A percentile compares a stretch with the other conserved stretches of the same genome.
Conservation (phyloP, 257 asterid species). For the Primulina tabacum region DNA sequence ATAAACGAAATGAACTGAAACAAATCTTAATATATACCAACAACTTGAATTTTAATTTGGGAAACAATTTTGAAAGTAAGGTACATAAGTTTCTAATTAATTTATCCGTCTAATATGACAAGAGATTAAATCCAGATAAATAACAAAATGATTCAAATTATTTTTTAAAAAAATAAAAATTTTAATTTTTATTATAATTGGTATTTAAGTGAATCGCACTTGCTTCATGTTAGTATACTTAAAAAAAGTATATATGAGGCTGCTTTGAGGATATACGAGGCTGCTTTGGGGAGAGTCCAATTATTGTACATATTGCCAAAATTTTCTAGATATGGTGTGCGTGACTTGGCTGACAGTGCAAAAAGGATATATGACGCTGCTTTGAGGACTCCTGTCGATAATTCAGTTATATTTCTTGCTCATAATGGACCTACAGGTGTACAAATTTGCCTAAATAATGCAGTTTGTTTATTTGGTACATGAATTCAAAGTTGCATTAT, state of each 20-base stretch:
- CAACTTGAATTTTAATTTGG: too few species aligned
- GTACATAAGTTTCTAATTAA: too few species aligned
- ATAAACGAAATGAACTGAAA: too few species aligned
- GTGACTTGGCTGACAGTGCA: constrained; percentile 69
- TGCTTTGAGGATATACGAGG: not conserved
- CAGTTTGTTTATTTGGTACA: constrained; percentile 1
- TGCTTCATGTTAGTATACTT: not conserved
- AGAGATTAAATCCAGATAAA: too few species aligned
- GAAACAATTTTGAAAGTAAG: too few species aligned
- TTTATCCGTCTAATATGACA: too few species aligned
- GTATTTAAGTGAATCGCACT: too few species aligned
- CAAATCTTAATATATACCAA: too few species aligned
- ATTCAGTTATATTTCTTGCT: constrained; percentile 77
- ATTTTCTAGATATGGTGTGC: constrained; percentile 58
- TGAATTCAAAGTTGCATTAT: not conserved
- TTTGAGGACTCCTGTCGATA: constrained; percentile 59
- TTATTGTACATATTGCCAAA: constrained; percentile 19
- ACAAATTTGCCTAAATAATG: constrained; percentile 14
- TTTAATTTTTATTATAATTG: too few species aligned
- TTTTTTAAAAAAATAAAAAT: too few species aligned
- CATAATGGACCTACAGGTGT: constrained; percentile 94
- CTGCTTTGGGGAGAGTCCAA: not conserved
- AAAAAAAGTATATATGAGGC: too few species aligned
- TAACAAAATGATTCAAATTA: too few species aligned
- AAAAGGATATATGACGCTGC: constrained; percentile 65